Evolutionary conservation across 2,329 filamentous ascomycete species (phyloP), one percentile per base, ranked within the genome.

Genomic region (Cercospora sp.): DNA sequence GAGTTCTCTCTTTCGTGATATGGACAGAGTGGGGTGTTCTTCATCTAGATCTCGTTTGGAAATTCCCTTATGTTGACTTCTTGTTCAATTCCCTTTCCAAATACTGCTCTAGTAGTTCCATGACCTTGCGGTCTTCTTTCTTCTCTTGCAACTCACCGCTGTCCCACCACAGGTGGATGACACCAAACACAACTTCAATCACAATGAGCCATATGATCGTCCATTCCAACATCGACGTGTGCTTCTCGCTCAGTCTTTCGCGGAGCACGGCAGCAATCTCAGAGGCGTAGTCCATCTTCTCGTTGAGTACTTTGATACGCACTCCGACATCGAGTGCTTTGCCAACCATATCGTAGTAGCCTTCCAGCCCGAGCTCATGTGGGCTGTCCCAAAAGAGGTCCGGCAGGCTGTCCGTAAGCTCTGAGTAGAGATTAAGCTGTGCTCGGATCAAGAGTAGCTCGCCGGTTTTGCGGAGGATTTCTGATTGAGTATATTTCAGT

Each of bases 221-320:
- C 91, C 92, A 94, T 81, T 98, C 95, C 10, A 99, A 84, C 65
- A 92, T 86, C 32, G 94, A 88, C 16, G 92, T 91, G 77, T 98
- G 93, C 78, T 92, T 93, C 83, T 98, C 94, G 65, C 67, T 78
- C 73, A 61, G 85, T 77, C 94, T 89, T 79, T 97, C 93, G 67
- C 95, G 86, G 69, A 98, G 82, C 16, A 98, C 94, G 63, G 86
- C 92, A 6, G 95, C 93, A 78, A 97, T 97, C 79, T 98, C 94
- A 76, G 95, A 92, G 0, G 94, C 95, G 79, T 99, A 98, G 77
- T 97, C 94, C 88, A 99, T 96, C 82, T 97, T 97, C 82, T 97
- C 92, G 79, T 99, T 99, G 73, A 98, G 82, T 18, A 92, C 89
- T 75, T 91, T 92, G 81, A 98, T 98, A 61, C 95, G 87, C 28